These are phyloP conservation scores for Sugiyamaella sp. DNA, from an alignment of 1,139 yeast species.

Conservation along the genomic window DNA sequence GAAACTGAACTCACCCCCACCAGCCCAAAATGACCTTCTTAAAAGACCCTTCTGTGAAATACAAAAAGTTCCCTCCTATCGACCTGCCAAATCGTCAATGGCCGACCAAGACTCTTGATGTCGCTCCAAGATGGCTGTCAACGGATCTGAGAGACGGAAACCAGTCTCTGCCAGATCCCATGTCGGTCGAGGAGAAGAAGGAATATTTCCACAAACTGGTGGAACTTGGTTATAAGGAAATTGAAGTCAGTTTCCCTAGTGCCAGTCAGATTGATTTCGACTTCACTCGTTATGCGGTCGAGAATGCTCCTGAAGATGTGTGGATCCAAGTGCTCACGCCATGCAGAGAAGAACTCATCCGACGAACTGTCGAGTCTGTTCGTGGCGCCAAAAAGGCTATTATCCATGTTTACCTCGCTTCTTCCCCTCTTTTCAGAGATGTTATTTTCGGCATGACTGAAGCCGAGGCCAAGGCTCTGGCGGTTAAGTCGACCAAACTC, in stretches of 20 bases:
- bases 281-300: conserved; percentile 90
- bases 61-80: conserved; percentile 67
- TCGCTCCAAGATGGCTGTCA: conserved; percentile 94
- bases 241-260: conserved; percentile 94
- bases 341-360: conserved; percentile 86
- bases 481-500: conserved; percentile 78
- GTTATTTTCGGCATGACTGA: conserved; percentile 86
- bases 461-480: conserved; percentile 77
- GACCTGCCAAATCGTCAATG: conserved; percentile 78
- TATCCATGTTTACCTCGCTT: conserved; percentile 87
- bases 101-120: conserved; percentile 76
- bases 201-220: conserved; percentile 81
- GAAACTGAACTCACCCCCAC: background rate
- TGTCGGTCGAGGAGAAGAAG: conserved; percentile 88
- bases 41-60: conserved; percentile 77
- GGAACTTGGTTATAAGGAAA: conserved; percentile 94
- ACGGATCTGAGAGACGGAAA: conserved; percentile 97
- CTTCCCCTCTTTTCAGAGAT: conserved; percentile 87
- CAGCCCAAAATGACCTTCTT: conserved; percentile 48
- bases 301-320: conserved; percentile 91
- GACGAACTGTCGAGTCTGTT: conserved; percentile 85
- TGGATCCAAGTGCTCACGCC: conserved; percentile 90
- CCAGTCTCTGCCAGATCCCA: conserved; percentile 96
- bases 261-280: conserved; percentile 97
- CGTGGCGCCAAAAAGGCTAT: conserved; percentile 90